phyloP scores from a whole-genome alignment of 176 grass and related monocot species.

The Thinopyrum elongatum region DNA sequence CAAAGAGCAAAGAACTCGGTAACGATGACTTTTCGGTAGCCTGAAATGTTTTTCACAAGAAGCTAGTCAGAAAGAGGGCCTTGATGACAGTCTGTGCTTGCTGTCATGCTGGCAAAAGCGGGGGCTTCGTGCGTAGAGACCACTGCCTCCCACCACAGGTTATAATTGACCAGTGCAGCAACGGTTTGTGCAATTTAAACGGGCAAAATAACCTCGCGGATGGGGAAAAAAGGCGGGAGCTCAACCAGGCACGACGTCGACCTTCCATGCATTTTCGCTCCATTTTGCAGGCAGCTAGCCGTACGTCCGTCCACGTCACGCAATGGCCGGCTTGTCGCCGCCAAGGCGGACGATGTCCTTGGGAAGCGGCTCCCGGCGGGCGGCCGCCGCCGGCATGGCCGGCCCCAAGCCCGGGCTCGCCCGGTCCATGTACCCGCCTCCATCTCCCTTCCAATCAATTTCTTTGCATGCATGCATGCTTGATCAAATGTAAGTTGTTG shows the following conservation, averaged over 20 bases:
- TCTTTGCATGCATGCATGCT: neutral
- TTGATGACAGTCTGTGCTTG: no score
- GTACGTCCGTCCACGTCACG: neutral
- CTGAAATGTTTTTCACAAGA: no score
- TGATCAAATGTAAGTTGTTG: neutral
- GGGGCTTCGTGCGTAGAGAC: no score
- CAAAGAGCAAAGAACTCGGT: no score
- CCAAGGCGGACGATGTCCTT: constrained; percentile 36
- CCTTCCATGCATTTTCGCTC: neutral
- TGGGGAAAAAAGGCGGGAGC: neutral
- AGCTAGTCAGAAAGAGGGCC: no score
- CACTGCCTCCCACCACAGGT: constrained; percentile 1
- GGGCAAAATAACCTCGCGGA: neutral
- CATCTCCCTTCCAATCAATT: neutral
- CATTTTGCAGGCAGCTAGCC: neutral
- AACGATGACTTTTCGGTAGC: no score
- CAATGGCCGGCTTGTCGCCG: constrained; percentile 31
- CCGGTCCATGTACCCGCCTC: constrained; percentile 32
- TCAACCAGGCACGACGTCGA: neutral
- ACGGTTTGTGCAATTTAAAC: neutral
- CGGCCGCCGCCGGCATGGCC: neutral
- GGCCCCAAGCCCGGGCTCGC: constrained; percentile 28
- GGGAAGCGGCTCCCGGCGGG: constrained; percentile 7
- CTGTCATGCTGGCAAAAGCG: no score
- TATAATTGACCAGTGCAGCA: constrained; percentile 25